These are phyloP conservation scores for Phlebiopsis flavidoalba DNA, from an alignment of 768 basidiomycete species.

Conservation along the genomic window DNA sequence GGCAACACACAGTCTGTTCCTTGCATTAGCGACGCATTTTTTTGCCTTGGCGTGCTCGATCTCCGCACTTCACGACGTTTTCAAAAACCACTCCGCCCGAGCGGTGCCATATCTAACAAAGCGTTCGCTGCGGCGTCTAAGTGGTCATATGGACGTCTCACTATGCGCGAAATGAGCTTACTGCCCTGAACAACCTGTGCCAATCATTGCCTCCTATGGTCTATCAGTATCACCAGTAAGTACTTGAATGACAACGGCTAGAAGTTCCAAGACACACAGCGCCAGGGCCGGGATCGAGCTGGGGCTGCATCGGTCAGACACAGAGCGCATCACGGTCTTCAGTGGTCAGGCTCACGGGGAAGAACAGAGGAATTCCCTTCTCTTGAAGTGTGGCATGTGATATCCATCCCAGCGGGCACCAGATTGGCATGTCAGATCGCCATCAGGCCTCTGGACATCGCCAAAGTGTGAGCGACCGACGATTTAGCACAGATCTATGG, in stretches of 20 bases:
- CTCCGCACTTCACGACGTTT: conserved; percentile 46
- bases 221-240: conserved; percentile 24
- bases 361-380: conserved; percentile 73
- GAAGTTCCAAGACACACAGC: conserved; percentile 36
- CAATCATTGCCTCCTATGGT: conserved; percentile 89
- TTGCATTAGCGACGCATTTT: background rate
- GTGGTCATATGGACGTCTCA: background rate
- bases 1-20: conserved; percentile 77
- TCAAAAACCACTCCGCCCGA: conserved; percentile 82
- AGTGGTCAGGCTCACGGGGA: conserved; percentile 56
- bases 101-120: conserved; percentile 84
- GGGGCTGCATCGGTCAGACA: background rate
- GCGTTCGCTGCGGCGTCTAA: conserved; percentile 53
- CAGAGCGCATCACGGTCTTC: background rate
- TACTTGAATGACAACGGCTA: background rate
- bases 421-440: conserved; percentile 70
- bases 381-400: conserved; percentile 66
- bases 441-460: conserved; percentile 49
- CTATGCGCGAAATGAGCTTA: conserved; percentile 25
- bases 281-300: conserved; percentile 37
- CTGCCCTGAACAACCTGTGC: conserved; percentile 85
- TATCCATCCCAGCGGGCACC: conserved; percentile 76
- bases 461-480: conserved; percentile 10
- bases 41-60: background rate
- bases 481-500: conserved; percentile 8